Conservation (phyloP, 805 yeast species). For the Lipomyces kockii region DNA sequence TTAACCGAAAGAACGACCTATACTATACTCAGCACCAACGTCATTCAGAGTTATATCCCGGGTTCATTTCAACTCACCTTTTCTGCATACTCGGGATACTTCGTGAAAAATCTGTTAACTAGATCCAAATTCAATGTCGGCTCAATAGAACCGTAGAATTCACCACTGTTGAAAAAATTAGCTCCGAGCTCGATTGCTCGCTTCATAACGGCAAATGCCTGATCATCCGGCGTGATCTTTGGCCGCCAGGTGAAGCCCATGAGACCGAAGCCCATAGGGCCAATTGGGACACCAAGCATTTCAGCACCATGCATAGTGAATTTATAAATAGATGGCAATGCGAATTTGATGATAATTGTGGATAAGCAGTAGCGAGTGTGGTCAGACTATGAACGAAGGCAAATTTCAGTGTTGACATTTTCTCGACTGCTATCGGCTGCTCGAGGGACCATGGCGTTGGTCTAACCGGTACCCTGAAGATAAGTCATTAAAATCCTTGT, state of each 20-base stretch:
- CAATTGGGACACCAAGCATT: constrained; percentile 32
- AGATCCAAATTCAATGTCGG: constrained; percentile 58
- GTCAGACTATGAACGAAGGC: too few relatives aligned
- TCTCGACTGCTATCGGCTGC: not conserved
- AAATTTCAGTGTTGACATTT: too few relatives aligned
- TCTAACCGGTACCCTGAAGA: not conserved
- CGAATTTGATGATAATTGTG: not conserved
- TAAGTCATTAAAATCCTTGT: not conserved
- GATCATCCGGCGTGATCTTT: constrained; percentile 47
- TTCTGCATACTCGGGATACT: constrained; percentile 51
- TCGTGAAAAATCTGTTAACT: constrained; percentile 56
- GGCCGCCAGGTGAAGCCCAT: constrained; percentile 80
- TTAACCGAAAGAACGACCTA: constrained; percentile 53
- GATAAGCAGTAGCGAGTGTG: not conserved
- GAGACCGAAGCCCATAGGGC: constrained; percentile 66
- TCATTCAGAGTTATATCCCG: not conserved
- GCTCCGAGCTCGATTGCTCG: constrained; percentile 55
- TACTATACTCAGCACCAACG: not conserved
- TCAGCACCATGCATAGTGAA: not conserved
- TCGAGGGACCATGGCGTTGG: not conserved
- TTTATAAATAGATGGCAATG: too few relatives aligned
- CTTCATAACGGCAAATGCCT: constrained; percentile 57
- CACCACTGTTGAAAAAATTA: constrained; percentile 66
- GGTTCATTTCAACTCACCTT: constrained; percentile 48
- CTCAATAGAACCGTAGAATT: constrained; percentile 53